These are phyloP conservation scores for Coniochaeta prunicola DNA, from an alignment of 2,329 filamentous ascomycete species.

Conservation along the genomic window DNA sequence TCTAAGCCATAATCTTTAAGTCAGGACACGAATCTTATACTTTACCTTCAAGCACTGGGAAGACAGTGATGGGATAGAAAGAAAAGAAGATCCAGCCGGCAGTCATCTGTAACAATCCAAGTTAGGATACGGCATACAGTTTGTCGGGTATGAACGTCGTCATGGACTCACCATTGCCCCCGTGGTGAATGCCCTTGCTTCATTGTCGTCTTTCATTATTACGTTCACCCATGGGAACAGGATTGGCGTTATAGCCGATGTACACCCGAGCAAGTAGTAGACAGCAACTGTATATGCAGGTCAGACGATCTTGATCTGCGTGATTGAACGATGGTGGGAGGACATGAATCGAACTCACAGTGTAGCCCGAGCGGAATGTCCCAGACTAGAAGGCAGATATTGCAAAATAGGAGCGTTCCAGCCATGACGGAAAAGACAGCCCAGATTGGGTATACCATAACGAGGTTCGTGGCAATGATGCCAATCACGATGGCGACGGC, in stretches of 20 bases:
- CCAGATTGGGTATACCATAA: slow-evolving; percentile 22
- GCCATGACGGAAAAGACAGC: slow-evolving; percentile 17
- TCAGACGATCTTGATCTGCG: neutral
- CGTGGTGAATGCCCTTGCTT: slow-evolving; percentile 15
- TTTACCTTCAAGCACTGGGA: slow-evolving; percentile 13
- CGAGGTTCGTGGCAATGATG: slow-evolving; percentile 17
- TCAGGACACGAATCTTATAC: neutral
- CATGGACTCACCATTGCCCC: slow-evolving; percentile 14
- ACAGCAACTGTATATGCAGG: slow-evolving; percentile 5
- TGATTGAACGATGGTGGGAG: neutral
- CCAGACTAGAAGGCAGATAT: slow-evolving; percentile 15
- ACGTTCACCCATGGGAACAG: slow-evolving; percentile 16
- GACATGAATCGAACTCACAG: neutral
- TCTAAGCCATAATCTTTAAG: neutral
- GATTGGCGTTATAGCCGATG: slow-evolving; percentile 15
- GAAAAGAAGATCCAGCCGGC: slow-evolving; percentile 17
- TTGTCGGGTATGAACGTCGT: no score
- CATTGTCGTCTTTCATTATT: slow-evolving; percentile 15
- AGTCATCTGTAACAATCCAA: slow-evolving; percentile 19
- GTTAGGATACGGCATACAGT: neutral
- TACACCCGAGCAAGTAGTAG: slow-evolving; percentile 13
- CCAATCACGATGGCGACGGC: slow-evolving; percentile 19
- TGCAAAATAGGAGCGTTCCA: slow-evolving; percentile 13
- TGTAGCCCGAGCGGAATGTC: slow-evolving; percentile 14
- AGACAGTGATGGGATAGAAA: slow-evolving; percentile 15